Base-by-base conservation (phyloP, 129 eudicot genomes). In the Centella asiatica region DNA sequence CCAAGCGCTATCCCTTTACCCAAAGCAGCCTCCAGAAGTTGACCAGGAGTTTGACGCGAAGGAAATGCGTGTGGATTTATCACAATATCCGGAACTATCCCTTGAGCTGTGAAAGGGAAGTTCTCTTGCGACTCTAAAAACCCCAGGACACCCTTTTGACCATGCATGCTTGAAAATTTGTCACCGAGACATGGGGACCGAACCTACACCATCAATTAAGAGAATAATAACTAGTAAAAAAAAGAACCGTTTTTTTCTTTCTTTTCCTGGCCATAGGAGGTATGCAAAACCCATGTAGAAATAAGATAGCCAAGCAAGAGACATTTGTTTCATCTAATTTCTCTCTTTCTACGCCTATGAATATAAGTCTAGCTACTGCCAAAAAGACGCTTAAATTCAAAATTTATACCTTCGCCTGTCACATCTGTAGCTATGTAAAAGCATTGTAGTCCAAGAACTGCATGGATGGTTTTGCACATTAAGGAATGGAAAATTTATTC, bases 161-260 rank as follows among this genome's bases (percentile, higher is more conserved):
- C 97, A 45, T 90, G 97, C 97, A 90, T 86, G 72, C 95, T 86
- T 5, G 97, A 86, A 27, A 90, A 90, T 63, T 90, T 90, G 68
- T 86, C 97, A n/a, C 97, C 97, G 17, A 90, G 94, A 61, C 81
- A 84, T 8, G 98, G 94, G 11, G 84, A 57, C 19, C 98, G 95
- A 67, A 90, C 94, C 95, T 87, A 74, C 55, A 73, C 60, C 64
- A 60, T 56, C 24, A 56, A 24, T 57, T 9, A 57, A 57, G 39
- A 57, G 18, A 0, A 15, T 28, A 31, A 55, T 18, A 24, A 7
- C n/a, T 20, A 17, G 6, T 29, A 29, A 34, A 55, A 29, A 29
- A 29, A 36, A 36, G 11, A 36, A 36, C 11, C 42, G 11, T 36
- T 36, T 36, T 36, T 36, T 36, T 36, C 14, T 36, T 36, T 2